Evolutionary conservation across 306 rosid genomes (phyloP).

Genomic region (Datisca glomerata): DNA sequence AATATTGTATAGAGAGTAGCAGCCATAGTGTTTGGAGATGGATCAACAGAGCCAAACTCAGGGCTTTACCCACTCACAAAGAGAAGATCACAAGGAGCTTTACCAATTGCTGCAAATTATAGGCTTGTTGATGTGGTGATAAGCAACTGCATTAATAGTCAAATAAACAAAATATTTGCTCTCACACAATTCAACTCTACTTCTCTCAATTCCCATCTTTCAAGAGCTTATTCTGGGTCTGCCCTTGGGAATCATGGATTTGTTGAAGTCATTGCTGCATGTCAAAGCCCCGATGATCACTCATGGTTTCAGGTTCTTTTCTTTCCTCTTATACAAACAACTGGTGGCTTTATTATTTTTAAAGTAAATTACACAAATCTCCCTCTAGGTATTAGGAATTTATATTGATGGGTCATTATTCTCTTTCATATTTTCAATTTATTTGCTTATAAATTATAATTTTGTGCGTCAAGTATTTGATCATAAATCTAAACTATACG

Average conservation of each 20-base stretch:
- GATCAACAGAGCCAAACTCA: constrained; percentile 16
- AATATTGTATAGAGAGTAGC: constrained; percentile 20
- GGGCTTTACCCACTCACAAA: constrained; percentile 29
- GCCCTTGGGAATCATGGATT: constrained; percentile 10
- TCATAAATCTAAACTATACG: no score
- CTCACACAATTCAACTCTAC: constrained; percentile 33
- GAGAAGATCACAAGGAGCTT: constrained; percentile 30
- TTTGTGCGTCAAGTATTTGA: no score
- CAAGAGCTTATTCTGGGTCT: constrained; percentile 25
- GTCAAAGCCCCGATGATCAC: constrained; percentile 20
- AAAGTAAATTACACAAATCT: not conserved
- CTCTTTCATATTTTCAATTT: no score
- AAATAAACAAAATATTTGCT: constrained; percentile 23
- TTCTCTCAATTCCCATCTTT: constrained; percentile 34
- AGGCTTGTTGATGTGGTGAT: constrained; percentile 29
- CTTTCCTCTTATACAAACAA: not conserved
- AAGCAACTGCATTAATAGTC: constrained; percentile 32
- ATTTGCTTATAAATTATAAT: no score
- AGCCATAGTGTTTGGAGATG: constrained; percentile 29
- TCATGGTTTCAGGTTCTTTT: constrained; percentile 25
- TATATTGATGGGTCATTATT: no score
- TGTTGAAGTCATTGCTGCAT: constrained; percentile 27
- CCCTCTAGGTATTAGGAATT: no score
- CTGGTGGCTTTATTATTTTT: not conserved
- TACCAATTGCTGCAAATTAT: constrained; percentile 32